These are phyloP conservation scores for Leccinum huronense DNA, from an alignment of 1,284 basidiomycete genomes.

Conservation along the genomic window DNA sequence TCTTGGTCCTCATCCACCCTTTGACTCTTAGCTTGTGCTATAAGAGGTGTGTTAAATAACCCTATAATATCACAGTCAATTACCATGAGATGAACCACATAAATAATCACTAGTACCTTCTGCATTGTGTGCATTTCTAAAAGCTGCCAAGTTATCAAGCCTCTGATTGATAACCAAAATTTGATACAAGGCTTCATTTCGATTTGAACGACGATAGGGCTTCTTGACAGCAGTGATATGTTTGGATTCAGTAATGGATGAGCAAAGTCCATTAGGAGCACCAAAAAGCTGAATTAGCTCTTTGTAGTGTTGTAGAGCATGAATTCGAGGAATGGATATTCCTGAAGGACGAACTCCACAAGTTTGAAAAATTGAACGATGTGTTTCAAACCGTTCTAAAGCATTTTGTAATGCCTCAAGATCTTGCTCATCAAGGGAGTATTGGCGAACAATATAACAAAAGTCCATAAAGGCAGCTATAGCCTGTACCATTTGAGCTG, in stretches of 20 bases:
- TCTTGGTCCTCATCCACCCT: too few relatives aligned
- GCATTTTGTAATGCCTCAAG: neutral
- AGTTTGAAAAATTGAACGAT: neutral
- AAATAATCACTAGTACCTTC: too few relatives aligned
- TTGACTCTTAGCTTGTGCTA: too few relatives aligned
- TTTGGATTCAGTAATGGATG: neutral
- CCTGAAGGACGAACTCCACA: neutral
- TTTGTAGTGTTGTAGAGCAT: neutral
- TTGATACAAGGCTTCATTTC: neutral
- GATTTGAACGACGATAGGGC: neutral
- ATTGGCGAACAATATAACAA: slow-evolving; percentile 6
- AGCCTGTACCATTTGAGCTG: slow-evolving; percentile 11
- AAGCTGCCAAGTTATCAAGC: too few relatives aligned
- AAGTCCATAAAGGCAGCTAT: slow-evolving; percentile 15
- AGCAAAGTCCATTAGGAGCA: neutral
- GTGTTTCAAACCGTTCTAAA: neutral
- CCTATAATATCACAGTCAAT: too few relatives aligned
- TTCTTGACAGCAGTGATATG: neutral
- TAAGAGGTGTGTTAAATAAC: too few relatives aligned
- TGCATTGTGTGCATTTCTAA: too few relatives aligned
- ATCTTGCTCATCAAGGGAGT: neutral
- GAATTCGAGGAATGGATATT: neutral
- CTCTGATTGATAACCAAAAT: neutral
- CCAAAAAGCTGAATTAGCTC: neutral
- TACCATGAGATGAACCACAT: too few relatives aligned